Base-by-base conservation (phyloP, 805 yeast species). In the Wickerhamiella domercqiae region DNA sequence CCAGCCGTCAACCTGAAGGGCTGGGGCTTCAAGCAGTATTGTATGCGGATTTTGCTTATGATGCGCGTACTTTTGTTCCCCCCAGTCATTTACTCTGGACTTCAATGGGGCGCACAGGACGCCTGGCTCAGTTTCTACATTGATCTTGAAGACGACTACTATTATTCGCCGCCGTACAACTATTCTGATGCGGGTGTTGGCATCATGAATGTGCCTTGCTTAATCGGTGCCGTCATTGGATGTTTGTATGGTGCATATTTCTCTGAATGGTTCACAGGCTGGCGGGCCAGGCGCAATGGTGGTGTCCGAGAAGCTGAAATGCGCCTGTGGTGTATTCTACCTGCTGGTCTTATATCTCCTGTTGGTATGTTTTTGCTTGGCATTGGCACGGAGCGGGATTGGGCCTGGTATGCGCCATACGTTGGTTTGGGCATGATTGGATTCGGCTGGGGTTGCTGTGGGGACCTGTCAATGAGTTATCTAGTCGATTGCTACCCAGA, bases 51-150 rank as follows among this genome's bases (percentile, higher is more conserved):
- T 25, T 62, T 63, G 66, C 53, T 59, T 4, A 58, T 58, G 34
- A 61, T 65, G 40, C 44, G 49, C 9, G 45, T 53, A 9, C 43
- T 49, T 22, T 21, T 40, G 2, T 50, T 56, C 35, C 75, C 78
- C 3, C 59, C 66, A 15, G 70, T 73, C 4, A 48, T 71, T 17
- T 75, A 71, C 64, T 63, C 69, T 14, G 78, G 78, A 26, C 48
- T 70, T 20, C 69, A 76, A 43, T 78, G 86, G 86, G 86, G 86
- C 34, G 60, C 71, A 42, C 84, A 77, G 54, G 80, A 75, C 51
- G 77, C 82, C 0, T 73, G 75, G 47, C 62, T 78, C 46, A 71
- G 83, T 0, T 78, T 78, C 48, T 78, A 77, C 53, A 55, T 78
- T 44, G 75, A 84, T 2, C 72, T 79, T 11, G 78, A 76, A 51